Conservation (phyloP, 352 stramenopile genomes). For the Hyaloperonospora arabidopsidis region DNA sequence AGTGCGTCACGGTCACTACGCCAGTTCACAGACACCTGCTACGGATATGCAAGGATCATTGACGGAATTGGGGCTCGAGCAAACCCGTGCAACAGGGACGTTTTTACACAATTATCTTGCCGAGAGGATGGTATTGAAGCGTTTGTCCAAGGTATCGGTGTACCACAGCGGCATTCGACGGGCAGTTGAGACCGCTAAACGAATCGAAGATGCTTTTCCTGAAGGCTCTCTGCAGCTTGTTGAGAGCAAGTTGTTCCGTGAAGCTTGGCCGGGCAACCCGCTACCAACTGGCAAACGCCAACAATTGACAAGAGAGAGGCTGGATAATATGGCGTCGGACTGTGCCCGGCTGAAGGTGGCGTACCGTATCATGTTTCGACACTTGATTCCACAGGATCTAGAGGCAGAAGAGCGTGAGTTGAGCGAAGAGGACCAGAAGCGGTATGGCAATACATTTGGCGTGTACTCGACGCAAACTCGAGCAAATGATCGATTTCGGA, state of each 20-base stretch:
- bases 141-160: conserved; percentile 47
- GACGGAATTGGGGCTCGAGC: conserved; percentile 44
- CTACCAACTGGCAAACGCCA: conserved; percentile 57
- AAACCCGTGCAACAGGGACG: conserved; percentile 37
- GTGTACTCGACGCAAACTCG: conserved; percentile 27
- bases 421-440: conserved; percentile 46
- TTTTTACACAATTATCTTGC: conserved; percentile 47
- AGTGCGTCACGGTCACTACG: conserved; percentile 62
- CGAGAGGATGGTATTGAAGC: conserved; percentile 42
- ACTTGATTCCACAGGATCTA: conserved; percentile 55
- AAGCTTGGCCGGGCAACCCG: conserved; percentile 59
- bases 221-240: conserved; percentile 27
- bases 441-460: conserved; percentile 45
- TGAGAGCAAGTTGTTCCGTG: conserved; percentile 64
- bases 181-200: conserved; percentile 43
- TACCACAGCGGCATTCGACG: conserved; percentile 55
- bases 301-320: conserved; percentile 53
- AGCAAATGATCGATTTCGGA: conserved; percentile 42
- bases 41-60: conserved; percentile 48
- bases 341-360: conserved; percentile 52
- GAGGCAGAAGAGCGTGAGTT: conserved; percentile 36
- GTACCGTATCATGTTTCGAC: conserved; percentile 61
- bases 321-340: conserved; percentile 70
- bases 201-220: conserved; percentile 38
- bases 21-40: conserved; percentile 36